Conservation (phyloP, 2,329 filamentous ascomycete species). For the Colletotrichum godetiae region DNA sequence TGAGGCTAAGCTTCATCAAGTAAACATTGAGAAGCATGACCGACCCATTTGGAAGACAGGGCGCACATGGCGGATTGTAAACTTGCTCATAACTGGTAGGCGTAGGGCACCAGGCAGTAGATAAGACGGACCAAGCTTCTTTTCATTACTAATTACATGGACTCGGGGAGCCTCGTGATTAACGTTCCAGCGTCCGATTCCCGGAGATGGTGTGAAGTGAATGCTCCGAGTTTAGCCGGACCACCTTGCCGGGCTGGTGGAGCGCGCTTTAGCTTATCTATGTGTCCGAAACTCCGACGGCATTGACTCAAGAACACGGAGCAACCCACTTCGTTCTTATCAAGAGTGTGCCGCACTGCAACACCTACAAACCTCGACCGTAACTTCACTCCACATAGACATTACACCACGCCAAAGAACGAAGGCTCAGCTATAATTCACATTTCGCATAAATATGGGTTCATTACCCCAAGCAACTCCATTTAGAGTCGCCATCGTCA, state of each 20-base stretch:
- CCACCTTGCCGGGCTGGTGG: conserved; percentile 7
- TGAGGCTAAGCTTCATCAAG: not conserved
- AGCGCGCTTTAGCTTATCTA: conserved; percentile 16
- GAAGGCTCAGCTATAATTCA: too few species aligned
- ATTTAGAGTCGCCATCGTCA: conserved; percentile 29
- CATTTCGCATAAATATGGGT: not conserved
- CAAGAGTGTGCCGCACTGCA: too few species aligned
- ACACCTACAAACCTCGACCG: not conserved
- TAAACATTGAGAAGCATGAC: not conserved
- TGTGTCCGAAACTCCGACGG: not conserved
- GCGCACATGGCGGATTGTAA: not conserved
- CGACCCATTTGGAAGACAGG: not conserved
- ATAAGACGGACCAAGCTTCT: not conserved
- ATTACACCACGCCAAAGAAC: not conserved
- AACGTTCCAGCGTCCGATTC: conserved; percentile 21
- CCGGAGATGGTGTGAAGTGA: conserved; percentile 15
- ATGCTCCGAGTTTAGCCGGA: conserved; percentile 26
- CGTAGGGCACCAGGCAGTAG: not conserved
- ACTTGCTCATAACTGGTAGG: not conserved
- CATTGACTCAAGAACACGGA: not conserved
- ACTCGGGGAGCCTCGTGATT: not conserved
- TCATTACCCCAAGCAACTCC: conserved; percentile 14
- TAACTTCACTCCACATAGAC: not conserved
- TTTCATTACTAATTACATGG: conserved; percentile 16
- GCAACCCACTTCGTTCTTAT: not conserved